Evolutionary conservation across 768 basidiomycete genomes (phyloP).

Genomic region (Cystobasidium ongulense): DNA sequence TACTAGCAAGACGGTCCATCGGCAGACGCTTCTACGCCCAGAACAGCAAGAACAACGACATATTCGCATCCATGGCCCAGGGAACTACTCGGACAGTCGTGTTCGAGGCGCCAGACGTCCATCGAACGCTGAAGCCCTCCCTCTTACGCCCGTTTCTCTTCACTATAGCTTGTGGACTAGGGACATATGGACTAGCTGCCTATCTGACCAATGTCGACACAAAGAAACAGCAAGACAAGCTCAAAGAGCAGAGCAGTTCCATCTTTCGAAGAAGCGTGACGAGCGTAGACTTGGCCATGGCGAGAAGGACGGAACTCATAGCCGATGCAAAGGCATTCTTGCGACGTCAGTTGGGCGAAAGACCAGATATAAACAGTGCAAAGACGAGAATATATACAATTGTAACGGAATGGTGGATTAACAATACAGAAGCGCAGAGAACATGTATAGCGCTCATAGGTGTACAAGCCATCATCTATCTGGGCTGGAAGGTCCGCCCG

Average conservation of each 20-base stretch:
- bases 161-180: neutral
- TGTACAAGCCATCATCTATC: conserved; percentile 8
- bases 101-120: conserved; percentile 6
- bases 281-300: conserved; percentile 13
- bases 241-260: neutral
- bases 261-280: neutral
- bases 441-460: conserved; percentile 17
- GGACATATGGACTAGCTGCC: conserved; percentile 12
- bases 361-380: conserved; percentile 12
- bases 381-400: conserved; percentile 14
- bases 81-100: neutral
- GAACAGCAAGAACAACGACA: conserved; percentile 9
- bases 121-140: conserved; percentile 16
- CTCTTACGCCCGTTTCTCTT: conserved; percentile 12
- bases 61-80: neutral
- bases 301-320: conserved; percentile 19
- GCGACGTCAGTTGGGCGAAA: conserved; percentile 1
- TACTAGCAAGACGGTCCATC: neutral
- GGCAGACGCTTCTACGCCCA: neutral
- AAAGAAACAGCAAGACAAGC: neutral
- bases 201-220: conserved; percentile 26
- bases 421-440: conserved; percentile 26
- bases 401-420: conserved; percentile 24
- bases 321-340: conserved; percentile 13
- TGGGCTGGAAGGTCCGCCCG: conserved; percentile 22